Evolutionary conservation across 306 rosid genomes (phyloP).

Genomic region (Fragaria vesca): DNA sequence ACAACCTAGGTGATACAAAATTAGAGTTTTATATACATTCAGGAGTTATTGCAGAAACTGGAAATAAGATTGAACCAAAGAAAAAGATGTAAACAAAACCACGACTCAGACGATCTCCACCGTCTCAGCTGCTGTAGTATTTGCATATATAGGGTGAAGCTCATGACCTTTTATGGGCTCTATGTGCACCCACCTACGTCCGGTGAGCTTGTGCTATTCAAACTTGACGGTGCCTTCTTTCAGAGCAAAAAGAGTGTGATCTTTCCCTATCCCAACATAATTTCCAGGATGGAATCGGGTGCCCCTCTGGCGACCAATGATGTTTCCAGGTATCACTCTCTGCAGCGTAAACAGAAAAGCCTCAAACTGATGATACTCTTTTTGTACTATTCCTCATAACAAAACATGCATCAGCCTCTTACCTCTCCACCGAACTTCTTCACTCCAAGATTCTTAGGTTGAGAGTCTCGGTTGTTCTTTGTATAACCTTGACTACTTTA

Average conservation of each 20-base stretch:
- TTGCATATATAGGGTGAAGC: conserved; percentile 72
- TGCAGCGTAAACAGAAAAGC: conserved; percentile 31
- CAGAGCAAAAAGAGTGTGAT: conserved; percentile 81
- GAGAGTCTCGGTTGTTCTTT: conserved; percentile 87
- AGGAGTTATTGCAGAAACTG: neutral
- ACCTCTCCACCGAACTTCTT: conserved; percentile 97
- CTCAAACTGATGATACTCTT: neutral
- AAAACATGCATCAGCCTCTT: conserved; percentile 28
- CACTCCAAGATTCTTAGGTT: conserved; percentile 90
- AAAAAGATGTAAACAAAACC: neutral
- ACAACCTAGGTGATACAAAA: neutral
- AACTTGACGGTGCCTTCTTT: conserved; percentile 86
- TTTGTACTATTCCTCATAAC: neutral
- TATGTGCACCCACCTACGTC: conserved; percentile 79
- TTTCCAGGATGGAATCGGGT: conserved; percentile 93
- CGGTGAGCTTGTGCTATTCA: conserved; percentile 69
- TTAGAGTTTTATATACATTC: too few relatives aligned
- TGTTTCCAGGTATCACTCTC: conserved; percentile 89
- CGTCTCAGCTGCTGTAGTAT: conserved; percentile 34
- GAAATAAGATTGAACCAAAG: neutral
- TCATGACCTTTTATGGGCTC: conserved; percentile 84
- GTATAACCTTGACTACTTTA: conserved; percentile 75
- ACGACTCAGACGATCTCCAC: conserved; percentile 32
- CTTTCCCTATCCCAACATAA: conserved; percentile 81
- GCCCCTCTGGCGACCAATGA: conserved; percentile 83